Evolutionary conservation across 495 filamentous ascomycete genomes (phyloP).

Genomic region (Letharia columbiana): DNA sequence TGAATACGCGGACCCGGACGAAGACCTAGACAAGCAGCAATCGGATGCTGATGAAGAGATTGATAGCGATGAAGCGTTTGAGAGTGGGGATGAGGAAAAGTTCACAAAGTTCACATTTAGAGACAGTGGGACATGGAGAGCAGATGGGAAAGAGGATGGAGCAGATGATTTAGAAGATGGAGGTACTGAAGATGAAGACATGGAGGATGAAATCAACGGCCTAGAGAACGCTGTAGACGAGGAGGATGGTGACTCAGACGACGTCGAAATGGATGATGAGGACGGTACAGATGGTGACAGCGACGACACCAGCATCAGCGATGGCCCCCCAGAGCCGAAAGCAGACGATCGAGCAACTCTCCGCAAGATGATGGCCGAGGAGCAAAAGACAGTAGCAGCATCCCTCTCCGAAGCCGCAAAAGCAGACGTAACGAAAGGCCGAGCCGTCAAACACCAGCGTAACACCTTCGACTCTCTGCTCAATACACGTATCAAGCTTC

Average conservation of each 20-base stretch:
- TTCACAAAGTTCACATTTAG: slow-evolving; percentile 46
- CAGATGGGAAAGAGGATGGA: background rate
- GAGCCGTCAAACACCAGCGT: slow-evolving; percentile 74
- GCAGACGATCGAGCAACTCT: slow-evolving; percentile 48
- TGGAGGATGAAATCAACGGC: background rate
- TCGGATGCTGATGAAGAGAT: slow-evolving; percentile 45
- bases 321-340: slow-evolving; percentile 38
- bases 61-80: slow-evolving; percentile 54
- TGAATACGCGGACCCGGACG: slow-evolving; percentile 35
- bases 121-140: slow-evolving; percentile 36
- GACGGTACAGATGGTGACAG: slow-evolving; percentile 25
- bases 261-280: slow-evolving; percentile 28
- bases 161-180: slow-evolving; percentile 13
- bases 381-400: slow-evolving; percentile 58
- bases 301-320: slow-evolving; percentile 30
- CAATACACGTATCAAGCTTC: slow-evolving; percentile 78
- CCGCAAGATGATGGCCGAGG: slow-evolving; percentile 59
- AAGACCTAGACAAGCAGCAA: slow-evolving; percentile 22
- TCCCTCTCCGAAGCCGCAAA: slow-evolving; percentile 65
- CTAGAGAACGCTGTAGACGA: slow-evolving; percentile 18
- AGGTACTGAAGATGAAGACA: slow-evolving; percentile 22
- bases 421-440: slow-evolving; percentile 74
- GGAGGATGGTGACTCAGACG: slow-evolving; percentile 15
- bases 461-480: slow-evolving; percentile 78
- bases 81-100: slow-evolving; percentile 51